Evolutionary conservation across 345 rosid species (phyloP).

Genomic region (Schrenkiella parvula): DNA sequence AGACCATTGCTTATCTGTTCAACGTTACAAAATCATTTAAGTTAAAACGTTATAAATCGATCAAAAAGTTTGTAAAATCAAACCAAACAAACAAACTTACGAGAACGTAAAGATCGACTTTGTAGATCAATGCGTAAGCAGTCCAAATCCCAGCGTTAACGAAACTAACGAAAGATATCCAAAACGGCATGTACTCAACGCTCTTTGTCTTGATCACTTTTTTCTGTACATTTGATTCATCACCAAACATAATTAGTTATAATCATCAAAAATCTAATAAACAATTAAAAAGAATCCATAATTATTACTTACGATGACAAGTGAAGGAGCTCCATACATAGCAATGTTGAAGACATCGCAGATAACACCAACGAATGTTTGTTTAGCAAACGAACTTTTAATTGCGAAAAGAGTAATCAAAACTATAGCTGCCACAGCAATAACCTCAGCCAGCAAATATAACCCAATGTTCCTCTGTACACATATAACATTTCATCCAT

Average conservation of each 20-base stretch:
- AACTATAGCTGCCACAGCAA: not conserved
- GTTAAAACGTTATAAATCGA: not conserved
- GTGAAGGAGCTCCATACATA: slow-evolving; percentile 54
- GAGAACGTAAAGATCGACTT: slow-evolving; percentile 37
- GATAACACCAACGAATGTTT: slow-evolving; percentile 45
- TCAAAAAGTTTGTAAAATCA: not conserved
- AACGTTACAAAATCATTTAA: not conserved
- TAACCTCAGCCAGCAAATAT: slow-evolving; percentile 1
- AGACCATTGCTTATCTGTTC: slow-evolving; percentile 57
- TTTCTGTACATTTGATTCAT: not conserved
- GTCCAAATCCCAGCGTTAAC: slow-evolving; percentile 39
- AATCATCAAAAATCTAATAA: too few species aligned
- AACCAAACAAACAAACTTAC: slow-evolving; percentile 21
- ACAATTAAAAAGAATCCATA: too few species aligned
- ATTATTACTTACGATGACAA: slow-evolving; percentile 35
- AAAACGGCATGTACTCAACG: slow-evolving; percentile 53
- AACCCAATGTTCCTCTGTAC: slow-evolving; percentile 30
- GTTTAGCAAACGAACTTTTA: not conserved
- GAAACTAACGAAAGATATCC: slow-evolving; percentile 35
- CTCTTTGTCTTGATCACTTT: slow-evolving; percentile 43
- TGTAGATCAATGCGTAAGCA: slow-evolving; percentile 31
- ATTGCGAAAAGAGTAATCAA: slow-evolving; percentile 21
- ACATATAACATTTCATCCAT: not conserved
- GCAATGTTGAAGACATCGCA: slow-evolving; percentile 42
- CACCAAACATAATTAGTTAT: too few species aligned